Percentiles rank a stretch among this genome's conserved stretches.
Conservation (phyloP, 768 basidiomycete genomes). For the Tricholoma matsutake region DNA sequence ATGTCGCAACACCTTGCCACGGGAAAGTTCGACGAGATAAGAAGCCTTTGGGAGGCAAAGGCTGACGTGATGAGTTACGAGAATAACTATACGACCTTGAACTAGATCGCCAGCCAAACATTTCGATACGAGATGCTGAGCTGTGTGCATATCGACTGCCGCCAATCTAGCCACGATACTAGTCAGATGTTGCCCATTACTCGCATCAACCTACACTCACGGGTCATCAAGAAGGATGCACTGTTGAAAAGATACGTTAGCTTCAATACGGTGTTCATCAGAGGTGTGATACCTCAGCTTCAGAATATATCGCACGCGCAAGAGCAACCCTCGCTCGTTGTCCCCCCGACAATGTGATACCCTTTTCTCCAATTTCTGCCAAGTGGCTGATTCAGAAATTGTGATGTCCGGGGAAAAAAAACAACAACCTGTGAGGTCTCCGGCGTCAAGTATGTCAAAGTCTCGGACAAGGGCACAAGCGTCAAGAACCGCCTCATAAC, state of each 20-base stretch:
- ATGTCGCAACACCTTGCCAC: slow-evolving; percentile 47
- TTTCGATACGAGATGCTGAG: slow-evolving; percentile 60
- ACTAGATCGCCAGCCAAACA: slow-evolving; percentile 65
- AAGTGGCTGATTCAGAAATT: background rate
- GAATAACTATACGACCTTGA: slow-evolving; percentile 64
- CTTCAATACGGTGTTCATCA: background rate
- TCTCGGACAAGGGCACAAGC: slow-evolving; percentile 76
- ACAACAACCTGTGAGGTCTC: slow-evolving; percentile 66
- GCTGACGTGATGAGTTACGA: slow-evolving; percentile 81
- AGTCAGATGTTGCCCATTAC: slow-evolving; percentile 13
- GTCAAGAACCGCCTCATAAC: slow-evolving; percentile 66
- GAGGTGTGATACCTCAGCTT: slow-evolving; percentile 42
- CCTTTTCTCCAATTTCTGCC: slow-evolving; percentile 77
- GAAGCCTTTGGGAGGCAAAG: slow-evolving; percentile 67
- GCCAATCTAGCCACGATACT: slow-evolving; percentile 42
- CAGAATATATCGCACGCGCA: slow-evolving; percentile 78
- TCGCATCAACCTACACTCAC: slow-evolving; percentile 36
- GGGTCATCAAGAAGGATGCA: slow-evolving; percentile 70
- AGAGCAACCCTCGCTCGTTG: slow-evolving; percentile 73
- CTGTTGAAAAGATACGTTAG: slow-evolving; percentile 22
- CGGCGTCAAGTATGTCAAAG: slow-evolving; percentile 67
- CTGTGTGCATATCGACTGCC: slow-evolving; percentile 77
- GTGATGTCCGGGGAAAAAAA: background rate
- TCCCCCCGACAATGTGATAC: slow-evolving; percentile 71
- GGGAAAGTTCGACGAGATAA: slow-evolving; percentile 61